phyloP scores from a whole-genome alignment of 1,284 basidiomycete species.

The Fistulinella cinereoalba region DNA sequence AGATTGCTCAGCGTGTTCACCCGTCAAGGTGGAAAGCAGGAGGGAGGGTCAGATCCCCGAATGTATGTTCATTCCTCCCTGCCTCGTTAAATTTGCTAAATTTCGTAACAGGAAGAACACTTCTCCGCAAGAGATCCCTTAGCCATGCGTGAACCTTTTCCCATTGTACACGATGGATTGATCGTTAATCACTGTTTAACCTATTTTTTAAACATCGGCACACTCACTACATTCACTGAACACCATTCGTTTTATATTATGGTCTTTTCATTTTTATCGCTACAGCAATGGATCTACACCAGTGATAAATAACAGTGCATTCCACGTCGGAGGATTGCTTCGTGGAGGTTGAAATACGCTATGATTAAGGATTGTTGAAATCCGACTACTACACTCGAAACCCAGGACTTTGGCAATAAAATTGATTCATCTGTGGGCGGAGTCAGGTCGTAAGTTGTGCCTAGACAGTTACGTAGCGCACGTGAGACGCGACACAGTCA shows the following conservation, averaged over 20 bases:
- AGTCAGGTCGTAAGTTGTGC: too few species aligned
- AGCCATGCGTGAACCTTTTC: too few species aligned
- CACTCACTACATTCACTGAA: not conserved
- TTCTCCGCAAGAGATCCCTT: constrained; percentile 5
- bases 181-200: not conserved
- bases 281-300: too few species aligned
- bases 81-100: not conserved
- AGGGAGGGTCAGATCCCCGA: constrained; percentile 6
- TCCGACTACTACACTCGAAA: constrained; percentile 44
- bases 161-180: not conserved
- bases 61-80: constrained; percentile 15
- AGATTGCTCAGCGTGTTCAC: constrained; percentile 27
- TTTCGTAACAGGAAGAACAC: constrained; percentile 7
- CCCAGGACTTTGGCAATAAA: too few species aligned
- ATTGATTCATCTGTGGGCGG: too few species aligned
- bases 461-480: too few species aligned
- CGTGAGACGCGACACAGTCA: too few species aligned
- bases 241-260: not conserved
- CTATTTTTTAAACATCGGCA: not conserved
- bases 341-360: constrained; percentile 23
- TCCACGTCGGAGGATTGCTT: too few species aligned
- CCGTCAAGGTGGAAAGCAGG: constrained; percentile 30
- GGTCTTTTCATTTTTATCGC: too few species aligned
- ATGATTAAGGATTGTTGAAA: constrained; percentile 61
- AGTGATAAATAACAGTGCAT: too few species aligned